phyloP scores from a whole-genome alignment of 2,329 filamentous ascomycete genomes.

The Nemania bipapillata region DNA sequence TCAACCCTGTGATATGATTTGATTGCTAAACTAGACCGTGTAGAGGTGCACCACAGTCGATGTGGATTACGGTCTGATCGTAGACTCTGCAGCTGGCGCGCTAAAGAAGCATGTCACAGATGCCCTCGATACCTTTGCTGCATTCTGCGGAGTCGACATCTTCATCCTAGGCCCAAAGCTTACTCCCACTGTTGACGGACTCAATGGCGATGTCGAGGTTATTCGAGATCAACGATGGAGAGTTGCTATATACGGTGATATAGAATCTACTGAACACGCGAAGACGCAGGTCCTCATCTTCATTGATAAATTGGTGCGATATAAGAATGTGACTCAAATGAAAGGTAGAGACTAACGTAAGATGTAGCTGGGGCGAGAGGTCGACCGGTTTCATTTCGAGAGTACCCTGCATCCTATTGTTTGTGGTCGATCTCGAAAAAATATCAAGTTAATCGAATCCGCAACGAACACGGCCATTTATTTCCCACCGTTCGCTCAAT shows the following conservation, averaged over 20 bases:
- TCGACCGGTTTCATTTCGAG: slow-evolving; percentile 50
- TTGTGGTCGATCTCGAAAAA: slow-evolving; percentile 92
- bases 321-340: slow-evolving; percentile 13
- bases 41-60: slow-evolving; percentile 94
- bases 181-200: slow-evolving; percentile 77
- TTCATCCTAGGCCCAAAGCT: slow-evolving; percentile 93
- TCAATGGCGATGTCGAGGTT: slow-evolving; percentile 82
- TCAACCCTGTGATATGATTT: slow-evolving; percentile 34
- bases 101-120: slow-evolving; percentile 81
- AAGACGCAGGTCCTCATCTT: slow-evolving; percentile 96
- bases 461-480: slow-evolving; percentile 96
- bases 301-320: slow-evolving; percentile 88
- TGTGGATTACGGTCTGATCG: slow-evolving; percentile 89
- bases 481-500: slow-evolving; percentile 91
- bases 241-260: slow-evolving; percentile 93
- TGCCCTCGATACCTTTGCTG: slow-evolving; percentile 86
- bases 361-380: slow-evolving; percentile 48
- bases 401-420: slow-evolving; percentile 84
- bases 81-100: slow-evolving; percentile 73
- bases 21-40: slow-evolving; percentile 48
- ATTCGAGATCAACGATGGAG: slow-evolving; percentile 90
- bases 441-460: slow-evolving; percentile 97
- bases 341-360: slow-evolving; percentile 38
- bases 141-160: slow-evolving; percentile 93
- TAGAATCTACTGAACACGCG: slow-evolving; percentile 93